These are phyloP conservation scores for Gossypioides kirkii DNA, from an alignment of 345 rosid genomes.

Conservation along the genomic window DNA sequence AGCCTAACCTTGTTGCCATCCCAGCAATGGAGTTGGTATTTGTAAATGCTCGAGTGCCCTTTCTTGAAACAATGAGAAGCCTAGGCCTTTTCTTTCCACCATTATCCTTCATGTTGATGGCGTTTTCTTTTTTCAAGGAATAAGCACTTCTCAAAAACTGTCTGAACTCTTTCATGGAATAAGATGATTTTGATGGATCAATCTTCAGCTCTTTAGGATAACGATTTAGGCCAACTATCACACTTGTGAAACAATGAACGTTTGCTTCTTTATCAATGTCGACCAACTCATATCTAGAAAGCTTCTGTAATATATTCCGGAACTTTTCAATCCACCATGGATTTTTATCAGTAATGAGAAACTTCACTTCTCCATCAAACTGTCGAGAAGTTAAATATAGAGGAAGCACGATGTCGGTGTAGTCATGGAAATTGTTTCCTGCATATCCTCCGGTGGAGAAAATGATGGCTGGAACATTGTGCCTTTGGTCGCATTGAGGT, in stretches of 20 bases:
- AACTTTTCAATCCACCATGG: slow-evolving; percentile 53
- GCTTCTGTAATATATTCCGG: slow-evolving; percentile 24
- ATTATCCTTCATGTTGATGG: slow-evolving; percentile 19
- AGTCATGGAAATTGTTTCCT: slow-evolving; percentile 73
- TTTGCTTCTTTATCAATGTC: slow-evolving; percentile 45
- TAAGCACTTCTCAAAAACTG: slow-evolving; percentile 43
- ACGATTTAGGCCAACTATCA: slow-evolving; percentile 57
- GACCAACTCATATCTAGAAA: slow-evolving; percentile 53
- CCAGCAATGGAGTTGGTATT: slow-evolving; percentile 39
- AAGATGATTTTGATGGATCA: slow-evolving; percentile 45
- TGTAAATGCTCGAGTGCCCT: slow-evolving; percentile 46
- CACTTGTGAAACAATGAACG: slow-evolving; percentile 48
- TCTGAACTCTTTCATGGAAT: slow-evolving; percentile 52
- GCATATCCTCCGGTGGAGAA: slow-evolving; percentile 72
- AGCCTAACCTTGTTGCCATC: slow-evolving; percentile 44
- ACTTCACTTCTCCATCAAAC: slow-evolving; percentile 50
- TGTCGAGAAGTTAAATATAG: slow-evolving; percentile 45
- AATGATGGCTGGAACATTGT: slow-evolving; percentile 53
- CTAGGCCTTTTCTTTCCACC: slow-evolving; percentile 32
- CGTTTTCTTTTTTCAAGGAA: slow-evolving; percentile 36
- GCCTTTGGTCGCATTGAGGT: slow-evolving; percentile 33
- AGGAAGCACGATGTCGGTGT: slow-evolving; percentile 66
- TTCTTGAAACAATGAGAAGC: slow-evolving; percentile 54
- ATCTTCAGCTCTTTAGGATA: slow-evolving; percentile 42
- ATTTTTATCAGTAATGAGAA: slow-evolving; percentile 47